These are phyloP conservation scores for Candida sphagnicola DNA, from an alignment of 805 yeast genomes.

Conservation along the genomic window DNA sequence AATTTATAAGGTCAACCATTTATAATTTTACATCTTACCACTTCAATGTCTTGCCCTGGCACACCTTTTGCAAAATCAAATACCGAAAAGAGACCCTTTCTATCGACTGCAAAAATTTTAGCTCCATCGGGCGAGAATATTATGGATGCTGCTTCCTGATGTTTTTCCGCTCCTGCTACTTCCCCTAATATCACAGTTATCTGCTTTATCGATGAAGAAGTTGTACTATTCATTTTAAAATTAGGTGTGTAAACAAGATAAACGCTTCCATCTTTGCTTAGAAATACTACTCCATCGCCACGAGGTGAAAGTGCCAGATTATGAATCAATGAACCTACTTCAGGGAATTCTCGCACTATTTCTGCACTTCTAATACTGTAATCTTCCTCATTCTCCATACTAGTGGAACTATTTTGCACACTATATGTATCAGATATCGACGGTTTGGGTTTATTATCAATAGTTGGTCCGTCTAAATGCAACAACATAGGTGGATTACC, in stretches of 20 bases:
- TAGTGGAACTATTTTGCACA: constrained; percentile 19
- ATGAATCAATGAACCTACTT: constrained; percentile 79
- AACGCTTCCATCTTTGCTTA: constrained; percentile 75
- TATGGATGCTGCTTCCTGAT: constrained; percentile 74
- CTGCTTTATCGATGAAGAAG: constrained; percentile 25
- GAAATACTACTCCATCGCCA: constrained; percentile 78
- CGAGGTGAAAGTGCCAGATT: constrained; percentile 74
- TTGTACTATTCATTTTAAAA: constrained; percentile 15
- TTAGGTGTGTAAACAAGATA: constrained; percentile 64
- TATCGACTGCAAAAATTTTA: constrained; percentile 67
- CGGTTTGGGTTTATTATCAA: constrained; percentile 30
- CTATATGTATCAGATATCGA: constrained; percentile 11
- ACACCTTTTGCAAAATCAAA: constrained; percentile 87
- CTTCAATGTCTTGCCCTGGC: constrained; percentile 62
- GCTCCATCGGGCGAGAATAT: constrained; percentile 80
- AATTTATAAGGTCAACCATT: constrained; percentile 13
- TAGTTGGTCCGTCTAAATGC: constrained; percentile 42
- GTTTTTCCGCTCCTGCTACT: constrained; percentile 69
- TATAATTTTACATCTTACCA: constrained; percentile 62
- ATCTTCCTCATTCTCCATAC: constrained; percentile 16
- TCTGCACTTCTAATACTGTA: constrained; percentile 25
- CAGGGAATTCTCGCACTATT: constrained; percentile 55
- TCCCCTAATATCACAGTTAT: constrained; percentile 70
- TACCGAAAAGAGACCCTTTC: constrained; percentile 74
- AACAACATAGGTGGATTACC: constrained; percentile 33